A percentile compares a stretch with the other conserved stretches of the same genome.
Evolutionary conservation across 345 rosid genomes (phyloP).

Genomic region (Ricinus communis): DNA sequence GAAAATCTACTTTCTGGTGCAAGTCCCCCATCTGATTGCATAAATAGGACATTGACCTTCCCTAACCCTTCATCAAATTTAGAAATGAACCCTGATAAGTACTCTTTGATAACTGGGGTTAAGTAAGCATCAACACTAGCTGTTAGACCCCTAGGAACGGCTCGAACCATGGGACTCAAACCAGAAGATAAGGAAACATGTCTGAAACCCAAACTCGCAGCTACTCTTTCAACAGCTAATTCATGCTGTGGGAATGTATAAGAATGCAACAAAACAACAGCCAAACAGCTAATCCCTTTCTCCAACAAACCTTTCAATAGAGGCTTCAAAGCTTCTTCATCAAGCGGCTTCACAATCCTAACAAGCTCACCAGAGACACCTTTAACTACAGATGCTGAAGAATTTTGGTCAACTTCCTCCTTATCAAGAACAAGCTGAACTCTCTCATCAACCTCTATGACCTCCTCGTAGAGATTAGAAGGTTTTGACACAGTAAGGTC

Average conservation of each 20-base stretch:
- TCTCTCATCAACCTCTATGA: constrained; percentile 89
- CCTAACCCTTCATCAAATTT: constrained; percentile 73
- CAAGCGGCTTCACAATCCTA: constrained; percentile 66
- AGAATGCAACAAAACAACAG: constrained; percentile 90
- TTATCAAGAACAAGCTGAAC: constrained; percentile 62
- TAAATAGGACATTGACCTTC: constrained; percentile 81
- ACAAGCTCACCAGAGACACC: constrained; percentile 91
- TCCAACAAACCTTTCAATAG: constrained; percentile 58
- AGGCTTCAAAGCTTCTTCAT: constrained; percentile 60
- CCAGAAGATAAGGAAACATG: constrained; percentile 93
- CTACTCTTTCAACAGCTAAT: constrained; percentile 75
- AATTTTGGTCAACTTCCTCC: constrained; percentile 28
- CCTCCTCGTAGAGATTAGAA: constrained; percentile 80
- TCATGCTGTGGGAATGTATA: constrained; percentile 89
- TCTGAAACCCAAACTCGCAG: constrained; percentile 72
- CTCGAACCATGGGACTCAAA: constrained; percentile 94
- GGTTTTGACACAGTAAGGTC: constrained; percentile 85
- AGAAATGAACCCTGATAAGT: constrained; percentile 85
- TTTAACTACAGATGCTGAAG: constrained; percentile 34
- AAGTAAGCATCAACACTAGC: constrained; percentile 96
- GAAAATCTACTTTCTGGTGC: constrained; percentile 93
- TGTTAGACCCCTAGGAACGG: constrained; percentile 95
- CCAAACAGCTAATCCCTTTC: constrained; percentile 83
- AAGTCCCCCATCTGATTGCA: constrained; percentile 99
- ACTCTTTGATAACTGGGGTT: constrained; percentile 90